phyloP scores from a whole-genome alignment of 768 basidiomycete species.

The Leucosporidium yakuticum region DNA sequence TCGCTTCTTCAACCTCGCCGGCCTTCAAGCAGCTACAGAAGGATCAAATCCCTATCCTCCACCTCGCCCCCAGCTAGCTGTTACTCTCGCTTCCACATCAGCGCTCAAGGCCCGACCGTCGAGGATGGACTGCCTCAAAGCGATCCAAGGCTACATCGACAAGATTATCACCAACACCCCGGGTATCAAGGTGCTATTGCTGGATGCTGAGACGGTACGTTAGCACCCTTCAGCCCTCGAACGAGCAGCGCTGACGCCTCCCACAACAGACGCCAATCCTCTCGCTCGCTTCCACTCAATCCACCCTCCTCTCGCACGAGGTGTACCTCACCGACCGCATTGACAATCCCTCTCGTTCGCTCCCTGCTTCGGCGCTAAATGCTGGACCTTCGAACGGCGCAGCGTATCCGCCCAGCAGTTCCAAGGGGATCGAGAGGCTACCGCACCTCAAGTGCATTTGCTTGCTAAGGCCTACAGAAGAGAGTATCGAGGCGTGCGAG shows the following conservation, averaged over 20 bases:
- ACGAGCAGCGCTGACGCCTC: neutral
- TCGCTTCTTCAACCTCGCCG: no score
- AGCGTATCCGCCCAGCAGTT: constrained; percentile 26
- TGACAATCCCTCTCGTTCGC: constrained; percentile 60
- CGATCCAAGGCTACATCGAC: constrained; percentile 84
- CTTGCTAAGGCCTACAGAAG: constrained; percentile 75
- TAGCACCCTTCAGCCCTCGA: constrained; percentile 4
- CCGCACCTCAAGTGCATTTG: constrained; percentile 96
- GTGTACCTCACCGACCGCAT: constrained; percentile 97
- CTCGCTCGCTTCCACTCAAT: constrained; percentile 88
- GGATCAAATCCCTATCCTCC: no score
- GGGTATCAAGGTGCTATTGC: constrained; percentile 90
- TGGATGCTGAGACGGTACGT: constrained; percentile 86
- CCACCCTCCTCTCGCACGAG: constrained; percentile 84
- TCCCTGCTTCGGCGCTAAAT: neutral
- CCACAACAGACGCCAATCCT: constrained; percentile 74
- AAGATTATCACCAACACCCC: constrained; percentile 69
- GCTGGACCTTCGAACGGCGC: neutral
- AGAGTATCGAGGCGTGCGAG: constrained; percentile 74
- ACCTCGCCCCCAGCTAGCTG: neutral
- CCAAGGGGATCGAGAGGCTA: constrained; percentile 72
- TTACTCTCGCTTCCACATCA: neutral
- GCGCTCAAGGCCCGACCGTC: neutral
- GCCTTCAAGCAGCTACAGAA: no score
- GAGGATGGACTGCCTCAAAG: constrained; percentile 91